phyloP scores from a whole-genome alignment of 805 yeast genomes.

The Schizosaccharomyces octosporus region DNA sequence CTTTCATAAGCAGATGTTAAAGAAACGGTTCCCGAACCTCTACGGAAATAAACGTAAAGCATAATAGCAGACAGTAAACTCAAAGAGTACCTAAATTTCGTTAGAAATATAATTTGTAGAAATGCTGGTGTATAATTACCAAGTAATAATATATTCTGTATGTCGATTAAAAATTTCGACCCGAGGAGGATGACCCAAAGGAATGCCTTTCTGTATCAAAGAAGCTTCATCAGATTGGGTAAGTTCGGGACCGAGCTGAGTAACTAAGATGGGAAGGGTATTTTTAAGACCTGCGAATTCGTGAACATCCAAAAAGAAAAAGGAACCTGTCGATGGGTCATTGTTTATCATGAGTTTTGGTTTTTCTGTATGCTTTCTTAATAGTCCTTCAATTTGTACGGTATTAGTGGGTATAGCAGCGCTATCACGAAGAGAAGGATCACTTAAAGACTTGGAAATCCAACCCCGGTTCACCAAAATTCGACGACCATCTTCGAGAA shows the following conservation, averaged over 20 bases:
- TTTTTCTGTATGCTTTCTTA: slow-evolving; percentile 25
- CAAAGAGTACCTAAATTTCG: not conserved
- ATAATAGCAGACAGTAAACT: not conserved
- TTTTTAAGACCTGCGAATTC: slow-evolving; percentile 53
- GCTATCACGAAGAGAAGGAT: slow-evolving; percentile 36
- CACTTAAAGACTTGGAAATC: slow-evolving; percentile 45
- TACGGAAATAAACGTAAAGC: not conserved
- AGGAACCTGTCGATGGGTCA: slow-evolving; percentile 39
- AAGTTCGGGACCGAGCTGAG: slow-evolving; percentile 22
- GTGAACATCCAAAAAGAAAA: slow-evolving; percentile 56
- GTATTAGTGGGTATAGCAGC: slow-evolving; percentile 31
- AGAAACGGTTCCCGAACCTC: not conserved
- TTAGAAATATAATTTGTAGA: not conserved
- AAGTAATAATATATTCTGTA: slow-evolving; percentile 71
- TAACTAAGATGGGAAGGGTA: slow-evolving; percentile 39
- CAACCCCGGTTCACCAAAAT: slow-evolving; percentile 78
- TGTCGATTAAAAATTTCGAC: slow-evolving; percentile 73
- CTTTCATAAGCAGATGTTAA: not conserved
- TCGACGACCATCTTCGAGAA: slow-evolving; percentile 53
- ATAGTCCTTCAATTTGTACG: slow-evolving; percentile 46
- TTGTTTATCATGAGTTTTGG: slow-evolving; percentile 44
- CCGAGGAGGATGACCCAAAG: slow-evolving; percentile 62
- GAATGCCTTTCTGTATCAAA: slow-evolving; percentile 57
- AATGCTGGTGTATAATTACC: slow-evolving; percentile 23
- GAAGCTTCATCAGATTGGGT: slow-evolving; percentile 21